Base-by-base conservation (phyloP, 805 yeast species). In the Isabelozyma gotoi region DNA sequence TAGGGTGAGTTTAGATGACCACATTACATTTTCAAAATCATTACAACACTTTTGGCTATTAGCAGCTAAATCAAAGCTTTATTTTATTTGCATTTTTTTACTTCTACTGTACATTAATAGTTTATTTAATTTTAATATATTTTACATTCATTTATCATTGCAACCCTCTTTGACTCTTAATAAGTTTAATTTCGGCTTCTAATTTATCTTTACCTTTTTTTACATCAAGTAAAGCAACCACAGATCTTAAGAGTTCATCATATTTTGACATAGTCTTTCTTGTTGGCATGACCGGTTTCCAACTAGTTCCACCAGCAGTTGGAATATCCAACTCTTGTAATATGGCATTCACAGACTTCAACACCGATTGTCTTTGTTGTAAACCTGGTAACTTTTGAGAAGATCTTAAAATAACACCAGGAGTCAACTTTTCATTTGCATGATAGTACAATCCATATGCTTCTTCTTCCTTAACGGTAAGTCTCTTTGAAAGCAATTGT, bases 231-330 rank as follows among this genome's bases (percentile, higher is more conserved):
- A 92, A 68, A 2, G 84, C 77, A 10, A 81, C 82, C 21, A 88
- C 86, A 0, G 83, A 71, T 49, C 83, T 82, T 39, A 86, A 74
- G 41, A 94, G 65, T 44, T 80, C 81, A 53, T 92, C 97, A 57
- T 85, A 90, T 55, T 80, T 81, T 5, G 82, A 75, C 64, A 88
- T 79, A 1, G 91, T 89, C 41, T 75, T 81, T 29, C 84, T 80
- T 0, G 98, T 87, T 4, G 96, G 92, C 84, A 94, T 84, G 2
- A 84, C 83, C 0, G 98, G 98, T 51, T 85, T 84, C 71, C 71
- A 71, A 19, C 63, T 56, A 5, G 74, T 71, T 10, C 75, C 76
- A 12, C 75, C 75, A 6, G 70, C 74, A 4, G 82, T 67, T 0
- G 97, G 85, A 7, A 94, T 65, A 3, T 84, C 90, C 46, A 94